Conservation (phyloP, 805 yeast genomes). For the Monosporozyma siamensis region DNA sequence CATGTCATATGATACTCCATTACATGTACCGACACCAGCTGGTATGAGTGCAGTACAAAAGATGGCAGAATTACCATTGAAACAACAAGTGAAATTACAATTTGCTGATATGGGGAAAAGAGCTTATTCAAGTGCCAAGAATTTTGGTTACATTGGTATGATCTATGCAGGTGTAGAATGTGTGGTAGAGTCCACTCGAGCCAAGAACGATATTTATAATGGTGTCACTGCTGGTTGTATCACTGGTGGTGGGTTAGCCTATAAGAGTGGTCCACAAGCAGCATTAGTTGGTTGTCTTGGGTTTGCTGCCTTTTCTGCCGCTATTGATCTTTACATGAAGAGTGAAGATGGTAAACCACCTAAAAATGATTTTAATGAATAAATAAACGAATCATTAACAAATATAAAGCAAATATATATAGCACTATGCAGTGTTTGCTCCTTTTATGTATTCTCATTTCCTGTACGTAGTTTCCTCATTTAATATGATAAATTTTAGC, state of each 20-base stretch:
- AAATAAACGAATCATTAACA: conserved; percentile 1
- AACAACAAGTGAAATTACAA: conserved; percentile 86
- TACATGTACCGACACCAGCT: conserved; percentile 27
- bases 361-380: conserved; percentile 70
- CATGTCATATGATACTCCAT: conserved; percentile 37
- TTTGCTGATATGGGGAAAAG: conserved; percentile 86
- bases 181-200: conserved; percentile 73
- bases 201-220: conserved; percentile 85
- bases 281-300: conserved; percentile 93
- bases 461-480: neutral
- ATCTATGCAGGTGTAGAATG: conserved; percentile 91
- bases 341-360: conserved; percentile 82
- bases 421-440: neutral
- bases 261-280: conserved; percentile 89
- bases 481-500: neutral
- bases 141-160: conserved; percentile 88
- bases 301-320: conserved; percentile 90
- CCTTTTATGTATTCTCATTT: too few relatives aligned
- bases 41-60: conserved; percentile 33
- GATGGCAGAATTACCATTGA: conserved; percentile 77
- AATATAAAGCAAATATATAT: neutral
- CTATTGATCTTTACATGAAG: conserved; percentile 77
- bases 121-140: conserved; percentile 82
- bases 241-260: conserved; percentile 93
- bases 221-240: conserved; percentile 91